Evolutionary conservation across 306 rosid genomes (phyloP).

Genomic region (Rosa rugosa): DNA sequence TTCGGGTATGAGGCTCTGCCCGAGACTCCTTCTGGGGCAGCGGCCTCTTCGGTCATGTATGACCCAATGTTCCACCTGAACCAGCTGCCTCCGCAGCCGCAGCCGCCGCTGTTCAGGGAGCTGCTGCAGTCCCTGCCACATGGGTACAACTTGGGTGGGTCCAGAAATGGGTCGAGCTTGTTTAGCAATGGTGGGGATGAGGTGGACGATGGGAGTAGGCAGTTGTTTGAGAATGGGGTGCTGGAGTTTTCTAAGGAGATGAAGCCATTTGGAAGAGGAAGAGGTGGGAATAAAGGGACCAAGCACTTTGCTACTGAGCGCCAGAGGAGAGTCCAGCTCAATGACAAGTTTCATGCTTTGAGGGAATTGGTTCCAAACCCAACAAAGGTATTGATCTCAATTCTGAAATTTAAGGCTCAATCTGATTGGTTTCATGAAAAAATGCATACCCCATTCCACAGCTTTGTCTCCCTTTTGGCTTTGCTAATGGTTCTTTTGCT

Average conservation of each 20-base stretch:
- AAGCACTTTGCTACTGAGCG: constrained; percentile 54
- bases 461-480: not conserved
- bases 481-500: not conserved
- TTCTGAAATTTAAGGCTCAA: no score
- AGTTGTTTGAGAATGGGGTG: constrained; percentile 57
- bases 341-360: constrained; percentile 43
- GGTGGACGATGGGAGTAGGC: constrained; percentile 56
- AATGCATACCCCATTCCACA: no score
- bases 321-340: constrained; percentile 57
- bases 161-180: constrained; percentile 43
- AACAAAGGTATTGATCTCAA: constrained; percentile 44
- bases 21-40: not conserved
- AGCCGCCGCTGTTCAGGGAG: constrained; percentile 73
- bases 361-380: constrained; percentile 62
- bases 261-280: constrained; percentile 44
- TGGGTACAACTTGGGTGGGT: constrained; percentile 61
- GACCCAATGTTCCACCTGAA: constrained; percentile 80
- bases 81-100: constrained; percentile 82
- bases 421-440: no score
- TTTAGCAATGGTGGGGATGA: constrained; percentile 57
- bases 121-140: constrained; percentile 69
- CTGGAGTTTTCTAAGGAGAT: constrained; percentile 50
- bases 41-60: constrained; percentile 23
- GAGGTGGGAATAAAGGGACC: constrained; percentile 43
- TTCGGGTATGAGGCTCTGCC: constrained; percentile 27